Evolutionary conservation across 2,329 filamentous ascomycete species (phyloP).

Genomic region (Monascus ruber): DNA sequence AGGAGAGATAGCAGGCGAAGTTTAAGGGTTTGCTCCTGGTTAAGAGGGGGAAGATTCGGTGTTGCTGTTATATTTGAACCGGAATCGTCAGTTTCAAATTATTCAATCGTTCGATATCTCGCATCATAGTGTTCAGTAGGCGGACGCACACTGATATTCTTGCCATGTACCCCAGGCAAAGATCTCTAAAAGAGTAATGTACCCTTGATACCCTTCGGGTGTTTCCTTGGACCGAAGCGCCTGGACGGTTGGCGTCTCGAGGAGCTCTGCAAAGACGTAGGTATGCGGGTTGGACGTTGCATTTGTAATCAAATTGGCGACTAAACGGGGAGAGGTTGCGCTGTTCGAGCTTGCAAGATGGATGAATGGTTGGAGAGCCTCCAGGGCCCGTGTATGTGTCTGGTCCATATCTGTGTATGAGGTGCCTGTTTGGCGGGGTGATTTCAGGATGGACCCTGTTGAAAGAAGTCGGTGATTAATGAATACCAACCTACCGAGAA

Average conservation of each 20-base stretch:
- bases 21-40: conserved; percentile 64
- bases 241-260: conserved; percentile 69
- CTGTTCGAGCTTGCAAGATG: conserved; percentile 74
- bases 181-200: conserved; percentile 67
- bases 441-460: too few species aligned
- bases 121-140: not conserved
- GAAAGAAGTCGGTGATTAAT: too few species aligned
- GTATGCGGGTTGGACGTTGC: conserved; percentile 84
- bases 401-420: conserved; percentile 29
- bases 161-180: conserved; percentile 89
- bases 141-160: conserved; percentile 52
- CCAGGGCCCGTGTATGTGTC: conserved; percentile 42
- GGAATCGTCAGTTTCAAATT: not conserved
- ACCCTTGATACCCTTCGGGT: conserved; percentile 48
- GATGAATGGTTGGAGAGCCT: conserved; percentile 69
- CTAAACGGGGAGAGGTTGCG: conserved; percentile 60
- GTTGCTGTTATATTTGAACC: conserved; percentile 25
- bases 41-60: conserved; percentile 57
- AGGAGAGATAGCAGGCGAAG: conserved; percentile 84
- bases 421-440: too few species aligned
- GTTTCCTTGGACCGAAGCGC: conserved; percentile 46
- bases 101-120: too few species aligned
- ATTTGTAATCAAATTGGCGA: conserved; percentile 73
- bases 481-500: too few species aligned
- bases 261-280: conserved; percentile 89